Evolutionary conservation across 345 rosid species (phyloP).

Genomic region (Reutealis trisperma): DNA sequence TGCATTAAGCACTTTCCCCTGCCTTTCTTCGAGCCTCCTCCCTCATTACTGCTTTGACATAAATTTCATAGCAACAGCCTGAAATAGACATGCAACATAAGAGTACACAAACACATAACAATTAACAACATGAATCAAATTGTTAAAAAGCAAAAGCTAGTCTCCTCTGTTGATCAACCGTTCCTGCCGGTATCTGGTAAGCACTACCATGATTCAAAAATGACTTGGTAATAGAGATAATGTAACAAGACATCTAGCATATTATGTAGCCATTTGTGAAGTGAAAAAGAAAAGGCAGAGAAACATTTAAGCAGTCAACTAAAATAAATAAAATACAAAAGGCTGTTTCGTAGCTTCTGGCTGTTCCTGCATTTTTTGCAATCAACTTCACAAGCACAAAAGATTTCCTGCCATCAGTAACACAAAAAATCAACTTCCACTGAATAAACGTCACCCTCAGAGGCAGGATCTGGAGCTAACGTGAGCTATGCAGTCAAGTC

Average conservation of each 20-base stretch:
- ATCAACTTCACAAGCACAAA: neutral
- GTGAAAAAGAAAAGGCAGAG: neutral
- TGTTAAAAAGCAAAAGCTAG: too few species aligned
- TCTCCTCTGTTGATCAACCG: too few species aligned
- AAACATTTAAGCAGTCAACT: too few species aligned
- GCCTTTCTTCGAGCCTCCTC: conserved; percentile 66
- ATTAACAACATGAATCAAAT: too few species aligned
- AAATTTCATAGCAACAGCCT: conserved; percentile 98
- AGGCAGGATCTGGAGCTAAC: neutral
- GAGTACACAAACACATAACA: neutral
- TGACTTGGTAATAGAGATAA: neutral
- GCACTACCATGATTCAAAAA: neutral
- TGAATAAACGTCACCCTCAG: neutral
- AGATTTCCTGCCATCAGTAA: neutral
- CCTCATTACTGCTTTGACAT: conserved; percentile 64
- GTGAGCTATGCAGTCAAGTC: neutral
- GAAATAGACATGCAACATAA: conserved; percentile 20
- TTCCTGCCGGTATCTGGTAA: neutral
- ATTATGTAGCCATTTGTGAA: neutral
- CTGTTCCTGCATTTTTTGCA: neutral
- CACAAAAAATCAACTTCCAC: neutral
- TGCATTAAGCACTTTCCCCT: conserved; percentile 35
- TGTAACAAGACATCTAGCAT: neutral
- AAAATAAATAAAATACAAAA: neutral
- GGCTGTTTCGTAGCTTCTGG: neutral